Evolutionary conservation across 805 yeast genomes (phyloP).

Genomic region (Yarrowia osloensis): DNA sequence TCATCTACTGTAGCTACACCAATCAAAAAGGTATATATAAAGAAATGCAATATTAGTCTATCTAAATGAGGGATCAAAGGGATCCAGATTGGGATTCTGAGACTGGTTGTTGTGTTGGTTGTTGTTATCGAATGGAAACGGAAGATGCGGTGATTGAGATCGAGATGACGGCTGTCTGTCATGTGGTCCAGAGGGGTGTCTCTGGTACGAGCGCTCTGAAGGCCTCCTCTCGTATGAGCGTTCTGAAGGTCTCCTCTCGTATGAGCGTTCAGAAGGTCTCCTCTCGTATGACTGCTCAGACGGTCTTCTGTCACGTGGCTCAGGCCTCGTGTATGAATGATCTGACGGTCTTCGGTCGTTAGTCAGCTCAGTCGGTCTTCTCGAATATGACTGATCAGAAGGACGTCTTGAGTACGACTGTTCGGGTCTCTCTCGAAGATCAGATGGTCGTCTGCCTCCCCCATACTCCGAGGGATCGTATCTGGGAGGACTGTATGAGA

Average conservation of each 20-base stretch:
- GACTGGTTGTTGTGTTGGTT: background rate
- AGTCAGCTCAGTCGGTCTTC: no score
- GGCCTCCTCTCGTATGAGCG: background rate
- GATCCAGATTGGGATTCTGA: background rate
- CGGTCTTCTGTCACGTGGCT: no score
- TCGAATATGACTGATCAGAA: background rate
- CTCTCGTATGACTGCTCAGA: background rate
- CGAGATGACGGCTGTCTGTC: background rate
- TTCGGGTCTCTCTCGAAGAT: background rate
- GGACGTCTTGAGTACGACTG: background rate
- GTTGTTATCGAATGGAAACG: conserved; percentile 2
- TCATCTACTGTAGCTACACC: no score
- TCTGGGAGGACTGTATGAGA: conserved; percentile 2
- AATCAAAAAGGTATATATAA: no score
- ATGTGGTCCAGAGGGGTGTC: background rate
- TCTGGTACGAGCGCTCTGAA: background rate
- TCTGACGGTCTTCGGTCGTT: background rate
- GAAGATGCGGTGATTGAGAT: conserved; percentile 8
- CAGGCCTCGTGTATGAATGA: background rate
- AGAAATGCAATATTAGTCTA: background rate
- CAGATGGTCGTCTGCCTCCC: background rate
- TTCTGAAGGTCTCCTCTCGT: background rate
- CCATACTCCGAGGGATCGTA: background rate
- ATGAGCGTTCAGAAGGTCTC: background rate
- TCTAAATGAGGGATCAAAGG: conserved; percentile 7